Evolutionary conservation across 2,329 filamentous ascomycete genomes (phyloP).

Genomic region (Onygena corvina): DNA sequence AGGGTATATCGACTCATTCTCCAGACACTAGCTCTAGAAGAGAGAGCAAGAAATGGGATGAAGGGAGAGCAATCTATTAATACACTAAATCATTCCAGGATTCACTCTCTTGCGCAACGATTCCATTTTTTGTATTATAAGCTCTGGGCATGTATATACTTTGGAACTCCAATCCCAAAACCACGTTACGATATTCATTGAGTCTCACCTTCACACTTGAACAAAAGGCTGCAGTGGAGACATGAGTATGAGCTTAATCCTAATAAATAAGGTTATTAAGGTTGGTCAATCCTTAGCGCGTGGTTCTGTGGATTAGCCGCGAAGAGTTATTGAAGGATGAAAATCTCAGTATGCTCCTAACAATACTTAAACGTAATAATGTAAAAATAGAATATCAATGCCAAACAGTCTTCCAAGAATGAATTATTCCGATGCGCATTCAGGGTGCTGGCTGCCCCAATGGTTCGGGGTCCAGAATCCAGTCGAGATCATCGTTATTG

Average conservation of each 20-base stretch:
- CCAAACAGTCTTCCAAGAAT: not conserved
- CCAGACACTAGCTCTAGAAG: conserved; percentile 23
- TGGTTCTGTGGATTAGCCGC: not conserved
- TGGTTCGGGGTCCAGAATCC: not conserved
- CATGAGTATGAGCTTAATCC: not conserved
- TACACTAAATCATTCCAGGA: not conserved
- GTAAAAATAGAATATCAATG: not conserved
- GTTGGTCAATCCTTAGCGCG: not conserved
- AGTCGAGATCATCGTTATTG: not conserved
- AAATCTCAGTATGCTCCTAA: not conserved
- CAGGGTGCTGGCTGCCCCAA: no score
- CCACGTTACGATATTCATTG: no score
- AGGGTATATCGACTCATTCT: conserved; percentile 15
- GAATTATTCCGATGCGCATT: no score
- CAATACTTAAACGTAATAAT: not conserved
- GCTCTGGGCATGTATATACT: not conserved
- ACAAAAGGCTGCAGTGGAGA: not conserved
- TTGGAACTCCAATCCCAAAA: no score
- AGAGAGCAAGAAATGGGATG: conserved; percentile 36
- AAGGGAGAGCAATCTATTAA: conserved; percentile 38
- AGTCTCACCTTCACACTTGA: not conserved
- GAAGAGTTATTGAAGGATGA: not conserved
- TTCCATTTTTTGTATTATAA: conserved; percentile 1
- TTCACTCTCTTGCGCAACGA: no score
- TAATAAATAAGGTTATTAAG: not conserved